Percentiles rank a stretch among this genome's conserved stretches.
Conservation (phyloP, 1,139 yeast species). For the Magnusiomyces tetraspermus region DNA sequence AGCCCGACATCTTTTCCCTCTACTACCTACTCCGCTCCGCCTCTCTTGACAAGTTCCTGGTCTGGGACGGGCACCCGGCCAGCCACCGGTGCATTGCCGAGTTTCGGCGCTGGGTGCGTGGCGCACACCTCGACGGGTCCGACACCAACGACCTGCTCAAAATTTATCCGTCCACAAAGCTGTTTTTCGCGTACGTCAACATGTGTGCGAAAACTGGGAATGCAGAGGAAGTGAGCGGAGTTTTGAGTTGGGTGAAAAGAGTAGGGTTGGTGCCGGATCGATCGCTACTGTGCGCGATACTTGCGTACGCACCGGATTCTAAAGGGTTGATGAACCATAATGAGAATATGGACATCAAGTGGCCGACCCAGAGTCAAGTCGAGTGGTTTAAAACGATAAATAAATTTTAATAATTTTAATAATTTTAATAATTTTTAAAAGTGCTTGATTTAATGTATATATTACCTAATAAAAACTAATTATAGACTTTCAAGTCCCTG, state of each 20-base stretch:
- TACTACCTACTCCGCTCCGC: conserved; percentile 25
- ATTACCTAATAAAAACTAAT: no score
- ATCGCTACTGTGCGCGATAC: conserved; percentile 26
- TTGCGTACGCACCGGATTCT: conserved; percentile 28
- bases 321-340: conserved; percentile 25
- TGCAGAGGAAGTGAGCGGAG: conserved; percentile 41
- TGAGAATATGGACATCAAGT: conserved; percentile 18
- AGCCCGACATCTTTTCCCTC: conserved; percentile 23
- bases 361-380: conserved; percentile 26
- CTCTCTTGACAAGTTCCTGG: conserved; percentile 24
- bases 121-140: conserved; percentile 24
- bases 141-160: conserved; percentile 30
- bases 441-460: no score
- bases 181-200: conserved; percentile 46
- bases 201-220: conserved; percentile 43
- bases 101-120: conserved; percentile 37
- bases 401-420: no score
- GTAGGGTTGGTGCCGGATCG: conserved; percentile 40
- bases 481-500: conserved; percentile 23
- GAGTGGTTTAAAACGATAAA: neutral
- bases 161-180: conserved; percentile 37
- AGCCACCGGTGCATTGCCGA: conserved; percentile 55
- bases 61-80: conserved; percentile 41
- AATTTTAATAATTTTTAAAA: no score
- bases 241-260: conserved; percentile 53